Evolutionary conservation across 345 rosid genomes (phyloP), one percentile per base, ranked within the genome.

Genomic region (Balakata baccata): DNA sequence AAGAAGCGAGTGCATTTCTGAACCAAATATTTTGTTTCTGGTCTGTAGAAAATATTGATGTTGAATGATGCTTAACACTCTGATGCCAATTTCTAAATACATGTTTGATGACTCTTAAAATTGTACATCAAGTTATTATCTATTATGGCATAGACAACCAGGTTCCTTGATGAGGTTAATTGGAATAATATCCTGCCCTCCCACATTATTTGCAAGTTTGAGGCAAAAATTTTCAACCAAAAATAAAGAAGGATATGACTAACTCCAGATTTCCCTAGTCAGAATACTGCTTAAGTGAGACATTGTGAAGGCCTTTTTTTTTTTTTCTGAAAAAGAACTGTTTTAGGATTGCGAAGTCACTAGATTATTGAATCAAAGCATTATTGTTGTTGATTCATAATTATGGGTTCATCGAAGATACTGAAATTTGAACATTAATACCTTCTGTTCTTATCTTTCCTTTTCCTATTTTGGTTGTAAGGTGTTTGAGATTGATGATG

Each of bases 401-500:
- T 64, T 14, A 25, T 52, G 65, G 37, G 61, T 54, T 61, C 75
- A 54, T 38, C 8, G 11, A 47, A 60, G 56, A 47, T 46, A 29
- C 51, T 34, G 14, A 25, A 47, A 56, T 50, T 53, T 39, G 29
- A 52, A 53, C 58, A 16, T 39, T 59, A 20, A 73, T 53, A 7
- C 65, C 23, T 47, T 56, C 74, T 64, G 23, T 52, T 43, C 13
- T 65, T 67, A 20, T 7, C 34, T 66, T 66, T 52, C 65, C 52
- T 38, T 52, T 63, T 64, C 57, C 13, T 52, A 59, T 41, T 76
- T 71, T 77, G 37, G 52, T 79, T 68, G 16, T 70, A 22, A 92
- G 98, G 92, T 94, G 64, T 92, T 92, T 79, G 98, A 94, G 87
- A 88, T 94, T 58, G 87, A 94, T 75, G 87, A 90, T 71, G 75